Conservation (phyloP, 352 stramenopile species). For the Pythium plurisporium region DNA sequence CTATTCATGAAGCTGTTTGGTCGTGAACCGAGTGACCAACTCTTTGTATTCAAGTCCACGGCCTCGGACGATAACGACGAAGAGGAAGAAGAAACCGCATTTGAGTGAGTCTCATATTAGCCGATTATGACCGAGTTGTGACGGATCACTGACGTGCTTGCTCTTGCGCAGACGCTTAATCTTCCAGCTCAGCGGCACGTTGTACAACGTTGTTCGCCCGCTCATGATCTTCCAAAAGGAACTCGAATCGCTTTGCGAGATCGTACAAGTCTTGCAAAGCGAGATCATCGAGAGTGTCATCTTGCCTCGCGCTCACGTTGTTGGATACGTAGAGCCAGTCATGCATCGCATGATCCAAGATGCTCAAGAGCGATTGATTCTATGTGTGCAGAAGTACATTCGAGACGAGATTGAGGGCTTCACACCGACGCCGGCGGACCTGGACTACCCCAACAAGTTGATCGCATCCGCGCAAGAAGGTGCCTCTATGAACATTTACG, state of each 20-base stretch:
- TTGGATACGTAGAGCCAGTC: conserved; percentile 61
- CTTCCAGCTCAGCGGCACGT: conserved; percentile 62
- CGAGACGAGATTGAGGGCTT: conserved; percentile 83
- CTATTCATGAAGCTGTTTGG: conserved; percentile 73
- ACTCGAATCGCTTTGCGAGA: conserved; percentile 70
- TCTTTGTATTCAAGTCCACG: conserved; percentile 40
- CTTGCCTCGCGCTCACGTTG: conserved; percentile 39
- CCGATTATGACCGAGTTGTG: neutral
- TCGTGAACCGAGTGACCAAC: conserved; percentile 43
- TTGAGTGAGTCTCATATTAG: conserved; percentile 47
- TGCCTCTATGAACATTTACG: conserved; percentile 43
- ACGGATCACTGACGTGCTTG: neutral
- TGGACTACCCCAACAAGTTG: conserved; percentile 77
- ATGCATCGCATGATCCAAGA: conserved; percentile 85
- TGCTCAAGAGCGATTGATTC: conserved; percentile 73
- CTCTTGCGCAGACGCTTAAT: conserved; percentile 48
- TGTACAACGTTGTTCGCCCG: conserved; percentile 72
- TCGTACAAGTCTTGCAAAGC: conserved; percentile 69
- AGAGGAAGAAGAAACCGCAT: conserved; percentile 50
- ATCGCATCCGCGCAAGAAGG: conserved; percentile 24
- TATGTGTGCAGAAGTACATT: conserved; percentile 84
- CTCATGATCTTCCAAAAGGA: conserved; percentile 70
- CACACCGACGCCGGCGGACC: conserved; percentile 36
- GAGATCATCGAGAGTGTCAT: conserved; percentile 77
- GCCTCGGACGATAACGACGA: conserved; percentile 27